These are phyloP conservation scores for Meyerozyma smithsonii DNA, from an alignment of 1,139 yeast species.

Conservation along the genomic window DNA sequence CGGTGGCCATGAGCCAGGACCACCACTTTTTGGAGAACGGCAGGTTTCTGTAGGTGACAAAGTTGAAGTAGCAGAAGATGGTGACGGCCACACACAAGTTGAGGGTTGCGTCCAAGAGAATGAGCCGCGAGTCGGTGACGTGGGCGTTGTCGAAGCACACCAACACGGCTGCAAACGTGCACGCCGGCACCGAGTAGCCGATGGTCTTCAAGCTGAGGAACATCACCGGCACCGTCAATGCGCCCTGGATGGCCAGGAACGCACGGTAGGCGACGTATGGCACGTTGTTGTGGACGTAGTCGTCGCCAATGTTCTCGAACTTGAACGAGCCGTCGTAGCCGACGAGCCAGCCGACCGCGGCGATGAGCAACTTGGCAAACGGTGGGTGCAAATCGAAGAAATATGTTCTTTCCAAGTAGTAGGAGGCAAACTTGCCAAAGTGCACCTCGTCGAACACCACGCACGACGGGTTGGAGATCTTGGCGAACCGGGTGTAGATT, in stretches of 20 bases:
- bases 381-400: slow-evolving; percentile 98
- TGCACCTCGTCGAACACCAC: slow-evolving; percentile 99
- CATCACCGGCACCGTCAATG: slow-evolving; percentile 75
- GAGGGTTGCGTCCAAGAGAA: slow-evolving; percentile 85
- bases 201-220: slow-evolving; percentile 80
- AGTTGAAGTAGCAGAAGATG: slow-evolving; percentile 71
- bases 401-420: slow-evolving; percentile 75
- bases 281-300: slow-evolving; percentile 67
- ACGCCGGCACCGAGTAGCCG: slow-evolving; percentile 74
- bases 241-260: slow-evolving; percentile 77
- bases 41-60: slow-evolving; percentile 61
- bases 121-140: slow-evolving; percentile 83
- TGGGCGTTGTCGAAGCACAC: slow-evolving; percentile 91
- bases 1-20: slow-evolving; percentile 80
- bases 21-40: slow-evolving; percentile 80
- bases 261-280: slow-evolving; percentile 89
- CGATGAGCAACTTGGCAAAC: slow-evolving; percentile 88
- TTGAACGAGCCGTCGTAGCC: slow-evolving; percentile 90
- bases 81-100: slow-evolving; percentile 78
- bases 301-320: slow-evolving; percentile 86
- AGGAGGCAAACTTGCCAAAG: slow-evolving; percentile 93
- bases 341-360: slow-evolving; percentile 80
- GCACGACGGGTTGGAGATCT: slow-evolving; percentile 67
- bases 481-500: slow-evolving; percentile 64
- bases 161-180: slow-evolving; percentile 72